phyloP scores from a whole-genome alignment of 2,329 filamentous ascomycete species.

The Dothideomycetes sp. region DNA sequence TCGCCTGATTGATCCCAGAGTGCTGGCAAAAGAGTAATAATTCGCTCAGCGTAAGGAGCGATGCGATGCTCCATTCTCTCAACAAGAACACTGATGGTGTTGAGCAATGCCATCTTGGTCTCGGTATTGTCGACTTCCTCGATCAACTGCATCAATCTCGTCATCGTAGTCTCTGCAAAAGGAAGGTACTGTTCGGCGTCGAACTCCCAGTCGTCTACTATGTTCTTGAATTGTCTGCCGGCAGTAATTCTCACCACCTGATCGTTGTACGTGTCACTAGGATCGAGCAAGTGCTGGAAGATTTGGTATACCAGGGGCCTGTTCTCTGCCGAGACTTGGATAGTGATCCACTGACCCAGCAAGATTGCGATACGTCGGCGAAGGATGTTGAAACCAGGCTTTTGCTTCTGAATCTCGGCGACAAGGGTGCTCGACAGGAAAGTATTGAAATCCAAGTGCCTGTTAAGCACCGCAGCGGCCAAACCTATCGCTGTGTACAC shows the following conservation, averaged over 20 bases:
- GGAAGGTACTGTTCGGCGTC: slow-evolving; percentile 63
- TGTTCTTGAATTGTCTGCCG: slow-evolving; percentile 68
- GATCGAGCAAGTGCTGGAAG: slow-evolving; percentile 75
- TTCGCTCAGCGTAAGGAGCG: slow-evolving; percentile 61
- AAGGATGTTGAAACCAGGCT: slow-evolving; percentile 66
- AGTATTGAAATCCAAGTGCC: slow-evolving; percentile 71
- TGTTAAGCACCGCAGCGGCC: slow-evolving; percentile 64
- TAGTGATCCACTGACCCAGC: slow-evolving; percentile 78
- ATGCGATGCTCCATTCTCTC: slow-evolving; percentile 69
- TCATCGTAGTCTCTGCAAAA: slow-evolving; percentile 64
- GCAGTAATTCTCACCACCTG: slow-evolving; percentile 87
- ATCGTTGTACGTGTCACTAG: slow-evolving; percentile 68
- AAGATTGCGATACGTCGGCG: slow-evolving; percentile 82
- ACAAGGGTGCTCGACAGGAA: slow-evolving; percentile 69
- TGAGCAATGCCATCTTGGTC: slow-evolving; percentile 81
- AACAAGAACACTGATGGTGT: slow-evolving; percentile 74
- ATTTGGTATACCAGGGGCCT: slow-evolving; percentile 75
- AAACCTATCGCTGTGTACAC: slow-evolving; percentile 90
- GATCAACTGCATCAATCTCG: slow-evolving; percentile 66
- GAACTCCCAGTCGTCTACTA: slow-evolving; percentile 82
- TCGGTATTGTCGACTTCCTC: slow-evolving; percentile 72
- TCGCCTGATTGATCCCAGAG: slow-evolving; percentile 82
- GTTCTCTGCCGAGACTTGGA: slow-evolving; percentile 61
- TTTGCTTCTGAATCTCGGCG: slow-evolving; percentile 63
- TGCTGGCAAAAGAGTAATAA: slow-evolving; percentile 68